Evolutionary conservation across 2,329 filamentous ascomycete genomes (phyloP), one percentile per base, ranked within the genome.

Genomic region (Basipetospora chlamydospora): DNA sequence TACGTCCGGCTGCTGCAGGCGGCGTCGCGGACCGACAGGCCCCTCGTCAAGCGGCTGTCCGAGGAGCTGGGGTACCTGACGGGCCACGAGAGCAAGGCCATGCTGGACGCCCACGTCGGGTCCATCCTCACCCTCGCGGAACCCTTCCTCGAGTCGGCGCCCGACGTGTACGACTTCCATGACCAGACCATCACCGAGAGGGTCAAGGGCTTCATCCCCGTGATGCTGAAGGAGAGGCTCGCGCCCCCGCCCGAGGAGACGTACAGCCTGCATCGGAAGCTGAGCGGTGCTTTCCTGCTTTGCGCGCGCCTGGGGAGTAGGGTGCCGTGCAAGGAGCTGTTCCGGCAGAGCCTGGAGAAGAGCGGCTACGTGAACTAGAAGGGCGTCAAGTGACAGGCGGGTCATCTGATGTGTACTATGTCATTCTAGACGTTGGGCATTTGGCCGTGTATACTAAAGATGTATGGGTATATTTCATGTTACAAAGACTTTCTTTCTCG

Each of bases 131-230:
- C 87, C 0, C 73, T 98, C 1, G 87, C 88, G 0, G 90, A 98
- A 55, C 90, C 90, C 0, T 98, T 96, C 59, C 64, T 80, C 47
- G 66, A 66, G 3, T 70, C 64, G 1, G 83, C 86, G 0, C 83
- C 86, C 0, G 79, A 81, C 35, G 59, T 92, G 0, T 98, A 98
- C 55, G 85, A 98, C 54, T 98, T 98, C 57, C 65, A 73, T 41
- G 76, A 88, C 50, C 90, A 98, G 64, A 98, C 88, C 2, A 96
- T 98, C 46, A 98, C 90, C 1, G 87, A 96, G 51, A 71, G 92
- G 30, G 88, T 98, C 39, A 77, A 87, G 49, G 71, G 66, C 3
- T 67, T 93, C 37, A 96, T 98, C 46, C 90, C 90, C 12, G 64
- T 93, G 37, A 98, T 98, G 90, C 67, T 98, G 32, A 73, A 74